Conservation (phyloP, 441 rosid genomes). For the Arabidopsis hybrid region DNA sequence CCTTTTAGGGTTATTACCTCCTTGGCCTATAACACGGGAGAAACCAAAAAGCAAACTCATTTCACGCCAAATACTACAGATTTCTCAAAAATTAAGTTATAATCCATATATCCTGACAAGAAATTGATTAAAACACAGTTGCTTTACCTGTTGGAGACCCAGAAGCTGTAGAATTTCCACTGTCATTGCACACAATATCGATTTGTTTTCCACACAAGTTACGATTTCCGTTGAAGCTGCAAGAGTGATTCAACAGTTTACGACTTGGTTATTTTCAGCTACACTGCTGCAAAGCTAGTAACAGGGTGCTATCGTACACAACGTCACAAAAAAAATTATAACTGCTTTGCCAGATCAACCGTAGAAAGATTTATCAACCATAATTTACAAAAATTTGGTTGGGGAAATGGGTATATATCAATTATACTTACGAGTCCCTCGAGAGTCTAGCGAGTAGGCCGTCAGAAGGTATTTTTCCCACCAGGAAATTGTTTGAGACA, state of each 20-base stretch:
- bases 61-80: conserved; percentile 24
- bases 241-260: conserved; percentile 39
- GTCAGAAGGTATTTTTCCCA: conserved; percentile 83
- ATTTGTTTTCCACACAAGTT: conserved; percentile 90
- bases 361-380: conserved; percentile 5
- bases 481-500: conserved; percentile 87
- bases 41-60: conserved; percentile 27
- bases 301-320: neutral
- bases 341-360: conserved; percentile 4
- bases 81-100: conserved; percentile 5
- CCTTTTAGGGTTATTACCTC: conserved; percentile 67
- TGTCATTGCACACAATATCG: conserved; percentile 60
- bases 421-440: conserved; percentile 73
- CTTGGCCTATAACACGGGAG: conserved; percentile 57
- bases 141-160: conserved; percentile 40
- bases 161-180: conserved; percentile 56
- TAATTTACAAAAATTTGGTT: neutral
- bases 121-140: conserved; percentile 9
- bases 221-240: conserved; percentile 85
- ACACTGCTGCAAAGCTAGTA: conserved; percentile 17
- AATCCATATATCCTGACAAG: conserved; percentile 18
- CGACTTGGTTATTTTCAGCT: conserved; percentile 24
- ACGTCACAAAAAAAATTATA: neutral
- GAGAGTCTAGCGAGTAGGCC: conserved; percentile 67
- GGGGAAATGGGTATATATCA: conserved; percentile 14